Evolutionary conservation across 768 basidiomycete genomes (phyloP), one percentile per base, ranked within the genome.

Genomic region (Suillus cothurnatus): DNA sequence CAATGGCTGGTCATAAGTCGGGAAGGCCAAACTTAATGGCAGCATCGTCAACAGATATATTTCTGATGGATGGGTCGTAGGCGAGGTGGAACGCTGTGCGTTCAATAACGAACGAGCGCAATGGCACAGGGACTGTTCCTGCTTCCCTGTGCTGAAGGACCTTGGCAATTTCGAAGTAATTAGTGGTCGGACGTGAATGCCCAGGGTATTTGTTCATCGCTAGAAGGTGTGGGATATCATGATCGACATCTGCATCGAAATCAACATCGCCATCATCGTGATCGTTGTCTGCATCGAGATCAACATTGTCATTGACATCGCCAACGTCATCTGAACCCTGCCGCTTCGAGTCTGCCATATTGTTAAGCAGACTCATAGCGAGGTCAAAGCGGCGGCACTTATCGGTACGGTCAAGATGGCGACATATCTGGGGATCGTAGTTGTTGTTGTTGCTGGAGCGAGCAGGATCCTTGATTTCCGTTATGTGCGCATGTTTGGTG

Each of bases 321-420:
- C 68, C 66, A 6, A 66, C 69, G 50, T 76, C 61, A 6, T 76
- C 26, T 8, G 64, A 56, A 47, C 71, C 57, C 66, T 77, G 77
- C 9, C 78, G 76, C 5, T 43, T n/a, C 1, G 71, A 71, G 59
- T 79, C 76, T 47, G 45, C 3, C 17, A 47, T 23, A 47, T 47
- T 47, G n/a, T 47, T 5, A 1, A 47, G n/a, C 45, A 47, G 45
- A 47, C n/a, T 47, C 45, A 23, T 47, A 23, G 45, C n/a, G n/a
- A 47, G 45, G n/a, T 47, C 45, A n/a, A 47, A n/a, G n/a, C n/a
- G n/a, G n/a, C n/a, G n/a, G 43, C 43, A 45, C n/a, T 45, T 45
- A 45, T 45, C 21, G 19, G 43, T 74, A 4, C 75, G 67, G 56
- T 81, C 78, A 50, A 79, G 78, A 9, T 75, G 62, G 3, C 80